A percentile compares a stretch with the other conserved stretches of the same genome.
Evolutionary conservation across 2,329 filamentous ascomycete genomes (phyloP).

Genomic region (Pseudogymnoascus sp.): DNA sequence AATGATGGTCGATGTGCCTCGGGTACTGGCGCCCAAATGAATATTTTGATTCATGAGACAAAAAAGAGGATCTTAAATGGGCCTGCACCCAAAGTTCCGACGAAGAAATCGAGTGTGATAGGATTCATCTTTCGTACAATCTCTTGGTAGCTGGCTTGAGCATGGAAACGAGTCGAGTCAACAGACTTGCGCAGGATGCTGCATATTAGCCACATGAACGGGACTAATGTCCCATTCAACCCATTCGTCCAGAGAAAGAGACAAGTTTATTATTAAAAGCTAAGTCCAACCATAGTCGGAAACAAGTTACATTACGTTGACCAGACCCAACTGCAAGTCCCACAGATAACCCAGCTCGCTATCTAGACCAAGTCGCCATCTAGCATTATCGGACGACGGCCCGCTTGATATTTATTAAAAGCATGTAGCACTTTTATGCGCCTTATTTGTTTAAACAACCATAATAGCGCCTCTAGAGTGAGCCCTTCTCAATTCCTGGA

Average conservation of each 20-base stretch:
- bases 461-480: background rate
- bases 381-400: background rate
- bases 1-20: background rate
- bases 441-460: background rate
- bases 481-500: background rate
- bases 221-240: background rate
- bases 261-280: slow-evolving; percentile 1
- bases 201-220: background rate
- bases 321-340: background rate
- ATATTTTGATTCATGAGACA: too few species aligned
- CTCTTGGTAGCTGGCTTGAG: too few species aligned
- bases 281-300: background rate
- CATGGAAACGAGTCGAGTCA: too few species aligned
- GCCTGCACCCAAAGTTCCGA: too few species aligned
- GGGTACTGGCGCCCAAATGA: too few species aligned
- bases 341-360: slow-evolving; percentile 1
- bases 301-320: background rate
- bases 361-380: background rate
- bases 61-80: too few species aligned
- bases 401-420: background rate
- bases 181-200: too few species aligned
- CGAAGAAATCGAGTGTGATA: too few species aligned
- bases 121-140: too few species aligned
- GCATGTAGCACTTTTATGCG: background rate
- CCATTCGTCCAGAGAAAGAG: background rate